Conservation (phyloP, 139 green algal genomes). For the Gonium pectorale region DNA sequence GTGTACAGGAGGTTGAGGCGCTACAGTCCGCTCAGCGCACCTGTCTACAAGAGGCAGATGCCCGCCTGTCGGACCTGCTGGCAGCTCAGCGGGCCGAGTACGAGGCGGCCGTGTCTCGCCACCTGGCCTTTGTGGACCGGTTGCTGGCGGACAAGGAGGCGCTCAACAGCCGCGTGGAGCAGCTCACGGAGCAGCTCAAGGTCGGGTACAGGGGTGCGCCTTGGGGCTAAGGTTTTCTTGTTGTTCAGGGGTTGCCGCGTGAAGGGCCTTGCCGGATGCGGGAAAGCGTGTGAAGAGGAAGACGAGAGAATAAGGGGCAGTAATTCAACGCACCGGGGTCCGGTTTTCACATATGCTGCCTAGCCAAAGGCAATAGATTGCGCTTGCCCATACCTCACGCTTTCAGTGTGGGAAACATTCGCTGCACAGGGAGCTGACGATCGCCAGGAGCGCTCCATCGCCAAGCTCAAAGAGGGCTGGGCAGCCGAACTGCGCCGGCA, state of each 20-base stretch:
- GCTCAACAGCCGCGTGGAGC: slow-evolving; percentile 40
- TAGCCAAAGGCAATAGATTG: too few relatives aligned
- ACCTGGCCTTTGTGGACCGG: slow-evolving; percentile 72
- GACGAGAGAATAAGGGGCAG: too few relatives aligned
- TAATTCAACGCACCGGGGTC: too few relatives aligned
- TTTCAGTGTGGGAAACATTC: not conserved
- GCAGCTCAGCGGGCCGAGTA: slow-evolving; percentile 52
- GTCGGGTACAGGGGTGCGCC: slow-evolving; percentile 41
- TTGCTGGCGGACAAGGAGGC: slow-evolving; percentile 73
- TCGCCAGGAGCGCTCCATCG: slow-evolving; percentile 49
- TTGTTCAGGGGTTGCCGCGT: too few relatives aligned
- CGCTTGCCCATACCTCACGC: too few relatives aligned
- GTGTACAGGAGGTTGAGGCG: slow-evolving; percentile 54
- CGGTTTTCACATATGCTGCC: too few relatives aligned
- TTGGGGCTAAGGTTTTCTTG: too few relatives aligned
- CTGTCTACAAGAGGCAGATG: slow-evolving; percentile 44
- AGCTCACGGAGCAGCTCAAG: slow-evolving; percentile 34
- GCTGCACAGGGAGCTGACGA: slow-evolving; percentile 45
- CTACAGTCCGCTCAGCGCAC: slow-evolving; percentile 19
- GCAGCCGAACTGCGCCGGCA: slow-evolving; percentile 64
- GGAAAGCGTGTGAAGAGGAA: too few relatives aligned
- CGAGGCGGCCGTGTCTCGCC: slow-evolving; percentile 58
- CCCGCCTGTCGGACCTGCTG: slow-evolving; percentile 33
- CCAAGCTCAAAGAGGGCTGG: slow-evolving; percentile 67
- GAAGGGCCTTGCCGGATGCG: too few relatives aligned